Evolutionary conservation across 208 protist species (phyloP), one percentile per base, ranked within the genome.

Genomic region (Wallacemonas sp.): DNA sequence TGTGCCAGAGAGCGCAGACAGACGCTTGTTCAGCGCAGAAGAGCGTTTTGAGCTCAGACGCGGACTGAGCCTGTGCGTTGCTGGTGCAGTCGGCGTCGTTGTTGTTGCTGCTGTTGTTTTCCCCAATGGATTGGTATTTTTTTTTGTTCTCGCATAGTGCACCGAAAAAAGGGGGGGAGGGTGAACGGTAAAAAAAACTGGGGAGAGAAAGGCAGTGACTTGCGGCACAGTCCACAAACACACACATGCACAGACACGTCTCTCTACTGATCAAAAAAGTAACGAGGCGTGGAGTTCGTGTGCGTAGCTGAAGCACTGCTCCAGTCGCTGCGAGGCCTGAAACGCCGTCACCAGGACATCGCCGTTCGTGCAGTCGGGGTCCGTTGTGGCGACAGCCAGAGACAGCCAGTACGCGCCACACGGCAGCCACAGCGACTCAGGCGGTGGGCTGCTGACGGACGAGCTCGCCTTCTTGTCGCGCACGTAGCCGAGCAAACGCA

Each of bases 331-430:
- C 6, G 52, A 34, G 12, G 32, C 32, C 29, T 58, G 52, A 24
- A 58, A 58, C 14, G 38, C 52, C 2, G 52, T 23, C 30, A 58
- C 52, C 4, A 58, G 52, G 16, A 58, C n/a, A 24, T 58, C 52
- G 16, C 52, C 52, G 19, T 58, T 39, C 14, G 52, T 39, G 12
- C 52, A 24, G 52, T 58, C 52, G 9, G 52, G 30, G 19, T 58
- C 52, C 11, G 30, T 58, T 9, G 57, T 38, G 38, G 57, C 41
- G 23, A 49, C 39, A 21, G 57, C 33, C 57, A 63, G 24, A 11
- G 39, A 33, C 12, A 63, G 57, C 38, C 57, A 32, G 23, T 46
- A 63, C 19, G 38, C 12, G 11, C 41, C 39, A 24, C 39, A 49
- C 34, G 57, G 57, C 14, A 63, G 41, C 34, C 41, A 63, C 57